Evolutionary conservation across 345 rosid genomes (phyloP).

Genomic region (Eucalyptus paniculata): DNA sequence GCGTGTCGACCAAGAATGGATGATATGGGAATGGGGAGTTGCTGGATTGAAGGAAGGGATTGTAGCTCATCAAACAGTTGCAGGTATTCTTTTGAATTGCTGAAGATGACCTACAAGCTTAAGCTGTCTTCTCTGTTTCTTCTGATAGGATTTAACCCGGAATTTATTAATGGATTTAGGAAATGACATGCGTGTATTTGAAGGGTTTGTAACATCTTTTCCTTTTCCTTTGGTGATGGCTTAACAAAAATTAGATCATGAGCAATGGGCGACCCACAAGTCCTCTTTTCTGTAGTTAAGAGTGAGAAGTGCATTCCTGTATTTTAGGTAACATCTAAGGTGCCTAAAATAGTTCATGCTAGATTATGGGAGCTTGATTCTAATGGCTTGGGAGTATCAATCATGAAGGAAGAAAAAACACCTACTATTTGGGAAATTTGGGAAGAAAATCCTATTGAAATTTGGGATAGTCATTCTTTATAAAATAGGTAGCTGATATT

Average conservation of each 20-base stretch:
- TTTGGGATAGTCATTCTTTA: background rate
- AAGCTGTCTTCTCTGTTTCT: background rate
- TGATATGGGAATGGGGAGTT: conserved; percentile 64
- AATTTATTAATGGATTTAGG: background rate
- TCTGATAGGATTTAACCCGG: background rate
- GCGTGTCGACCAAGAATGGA: conserved; percentile 70
- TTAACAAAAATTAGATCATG: background rate
- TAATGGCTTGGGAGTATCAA: background rate
- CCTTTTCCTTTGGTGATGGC: background rate
- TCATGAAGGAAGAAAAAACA: background rate
- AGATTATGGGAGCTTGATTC: background rate
- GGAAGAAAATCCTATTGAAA: background rate
- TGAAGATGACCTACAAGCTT: background rate
- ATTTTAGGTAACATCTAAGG: background rate
- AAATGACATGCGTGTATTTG: background rate
- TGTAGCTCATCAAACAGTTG: conserved; percentile 76
- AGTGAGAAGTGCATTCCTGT: background rate
- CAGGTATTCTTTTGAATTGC: conserved; percentile 10
- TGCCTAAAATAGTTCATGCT: background rate
- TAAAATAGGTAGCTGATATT: background rate
- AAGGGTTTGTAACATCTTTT: background rate
- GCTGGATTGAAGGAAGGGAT: conserved; percentile 76
- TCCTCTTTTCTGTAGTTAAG: background rate
- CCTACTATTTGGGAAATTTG: background rate
- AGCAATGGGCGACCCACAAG: background rate